Percentiles rank a stretch among this genome's conserved stretches.
Conservation (phyloP, 2,329 filamentous ascomycete genomes). For the Penicillium janthinellum region DNA sequence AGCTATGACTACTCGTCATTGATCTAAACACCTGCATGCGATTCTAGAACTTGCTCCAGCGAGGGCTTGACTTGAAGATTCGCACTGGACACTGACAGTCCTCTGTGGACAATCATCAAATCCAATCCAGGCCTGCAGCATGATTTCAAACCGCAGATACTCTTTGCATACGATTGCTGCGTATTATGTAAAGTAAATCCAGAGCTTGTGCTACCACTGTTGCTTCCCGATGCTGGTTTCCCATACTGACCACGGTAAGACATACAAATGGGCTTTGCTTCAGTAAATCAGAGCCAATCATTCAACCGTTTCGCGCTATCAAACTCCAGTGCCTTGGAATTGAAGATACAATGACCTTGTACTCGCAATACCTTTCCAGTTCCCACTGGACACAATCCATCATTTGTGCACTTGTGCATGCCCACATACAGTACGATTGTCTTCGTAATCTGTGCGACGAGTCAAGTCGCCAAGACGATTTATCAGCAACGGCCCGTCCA, state of each 20-base stretch:
- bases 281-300: neutral
- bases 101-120: neutral
- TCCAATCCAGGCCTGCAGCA: neutral
- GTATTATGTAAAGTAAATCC: neutral
- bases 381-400: neutral
- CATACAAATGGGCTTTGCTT: neutral
- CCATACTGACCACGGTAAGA: neutral
- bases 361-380: neutral
- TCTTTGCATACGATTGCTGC: slow-evolving; percentile 9
- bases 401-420: neutral
- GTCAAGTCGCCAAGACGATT: slow-evolving; percentile 3
- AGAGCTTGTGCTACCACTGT: neutral
- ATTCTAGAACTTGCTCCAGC: neutral
- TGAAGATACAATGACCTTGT: neutral
- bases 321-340: neutral
- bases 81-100: too few species aligned
- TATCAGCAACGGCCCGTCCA: slow-evolving; percentile 11
- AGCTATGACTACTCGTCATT: neutral
- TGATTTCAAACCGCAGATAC: neutral
- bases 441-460: neutral
- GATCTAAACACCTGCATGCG: neutral
- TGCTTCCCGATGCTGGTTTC: neutral
- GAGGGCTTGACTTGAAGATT: too few species aligned
- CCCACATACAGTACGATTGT: neutral
- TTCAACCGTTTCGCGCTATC: neutral